phyloP scores from a whole-genome alignment of 306 rosid genomes.

The Neltuma alba region DNA sequence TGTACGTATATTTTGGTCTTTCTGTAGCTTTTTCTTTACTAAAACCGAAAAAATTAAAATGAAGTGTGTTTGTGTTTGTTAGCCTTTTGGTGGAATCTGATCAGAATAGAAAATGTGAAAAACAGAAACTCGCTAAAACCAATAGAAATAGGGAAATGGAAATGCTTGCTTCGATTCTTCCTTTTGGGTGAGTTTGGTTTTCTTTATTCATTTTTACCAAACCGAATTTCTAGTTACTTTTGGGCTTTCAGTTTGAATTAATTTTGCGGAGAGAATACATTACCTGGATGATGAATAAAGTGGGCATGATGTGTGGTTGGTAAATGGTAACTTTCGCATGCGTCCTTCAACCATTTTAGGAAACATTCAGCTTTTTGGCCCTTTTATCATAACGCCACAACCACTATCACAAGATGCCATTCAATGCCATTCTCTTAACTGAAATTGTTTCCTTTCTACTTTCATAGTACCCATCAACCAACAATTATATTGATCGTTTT shows the following conservation, averaged over 20 bases:
- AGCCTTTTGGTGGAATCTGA: not conserved
- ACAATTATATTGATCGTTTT: no score
- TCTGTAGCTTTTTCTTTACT: not conserved
- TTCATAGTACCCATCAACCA: no score
- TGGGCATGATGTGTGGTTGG: not conserved
- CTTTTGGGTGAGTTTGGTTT: not conserved
- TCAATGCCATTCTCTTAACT: not conserved
- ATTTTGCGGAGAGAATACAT: not conserved
- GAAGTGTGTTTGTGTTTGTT: not conserved
- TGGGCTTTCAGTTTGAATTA: not conserved
- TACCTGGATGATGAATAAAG: not conserved
- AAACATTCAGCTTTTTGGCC: not conserved
- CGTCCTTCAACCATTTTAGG: not conserved
- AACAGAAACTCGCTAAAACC: not conserved
- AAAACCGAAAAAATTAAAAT: not conserved
- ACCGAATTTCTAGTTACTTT: not conserved
- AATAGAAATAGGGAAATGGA: not conserved
- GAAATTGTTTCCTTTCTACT: no score
- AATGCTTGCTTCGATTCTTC: not conserved
- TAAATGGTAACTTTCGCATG: slow-evolving; percentile 4
- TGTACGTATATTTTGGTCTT: slow-evolving; percentile 15
- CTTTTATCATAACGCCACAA: not conserved
- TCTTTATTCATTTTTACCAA: no score
- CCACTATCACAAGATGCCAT: not conserved
- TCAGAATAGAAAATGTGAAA: not conserved